phyloP scores from a whole-genome alignment of 176 grass and related monocot species.

The Carex kokanica region DNA sequence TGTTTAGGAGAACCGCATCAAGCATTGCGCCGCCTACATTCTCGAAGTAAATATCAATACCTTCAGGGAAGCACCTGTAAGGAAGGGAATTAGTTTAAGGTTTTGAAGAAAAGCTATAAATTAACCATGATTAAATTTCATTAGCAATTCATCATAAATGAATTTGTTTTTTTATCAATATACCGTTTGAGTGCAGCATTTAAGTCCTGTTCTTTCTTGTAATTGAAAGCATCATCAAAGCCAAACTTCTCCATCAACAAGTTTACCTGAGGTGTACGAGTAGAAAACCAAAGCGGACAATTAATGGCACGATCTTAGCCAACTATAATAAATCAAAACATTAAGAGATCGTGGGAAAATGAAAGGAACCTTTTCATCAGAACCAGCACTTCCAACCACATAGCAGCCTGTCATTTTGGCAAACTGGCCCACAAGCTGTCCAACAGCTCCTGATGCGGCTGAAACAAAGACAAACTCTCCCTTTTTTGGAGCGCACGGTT shows the following conservation, averaged over 20 bases:
- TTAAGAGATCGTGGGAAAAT: background rate
- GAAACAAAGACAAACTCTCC: constrained; percentile 40
- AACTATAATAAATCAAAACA: background rate
- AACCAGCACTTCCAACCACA: constrained; percentile 39
- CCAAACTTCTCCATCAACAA: constrained; percentile 36
- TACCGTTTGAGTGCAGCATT: constrained; percentile 35
- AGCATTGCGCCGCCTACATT: constrained; percentile 27
- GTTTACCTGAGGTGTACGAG: constrained; percentile 27
- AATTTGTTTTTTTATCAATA: background rate
- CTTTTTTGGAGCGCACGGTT: constrained; percentile 33
- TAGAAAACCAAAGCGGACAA: background rate
- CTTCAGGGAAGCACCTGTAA: constrained; percentile 41
- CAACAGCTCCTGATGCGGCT: constrained; percentile 33
- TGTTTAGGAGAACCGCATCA: constrained; percentile 35
- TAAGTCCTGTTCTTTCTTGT: constrained; percentile 41
- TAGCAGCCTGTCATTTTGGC: constrained; percentile 32
- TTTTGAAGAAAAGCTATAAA: background rate
- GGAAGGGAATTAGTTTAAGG: background rate
- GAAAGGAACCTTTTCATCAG: constrained; percentile 36
- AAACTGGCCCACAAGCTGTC: constrained; percentile 36
- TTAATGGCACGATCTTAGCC: background rate
- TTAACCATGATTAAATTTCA: background rate
- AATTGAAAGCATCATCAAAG: constrained; percentile 47
- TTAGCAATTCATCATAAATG: background rate
- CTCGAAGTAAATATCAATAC: constrained; percentile 35